Evolutionary conservation across 305 asterid genomes (phyloP).

Genomic region (Solanum hybrid): DNA sequence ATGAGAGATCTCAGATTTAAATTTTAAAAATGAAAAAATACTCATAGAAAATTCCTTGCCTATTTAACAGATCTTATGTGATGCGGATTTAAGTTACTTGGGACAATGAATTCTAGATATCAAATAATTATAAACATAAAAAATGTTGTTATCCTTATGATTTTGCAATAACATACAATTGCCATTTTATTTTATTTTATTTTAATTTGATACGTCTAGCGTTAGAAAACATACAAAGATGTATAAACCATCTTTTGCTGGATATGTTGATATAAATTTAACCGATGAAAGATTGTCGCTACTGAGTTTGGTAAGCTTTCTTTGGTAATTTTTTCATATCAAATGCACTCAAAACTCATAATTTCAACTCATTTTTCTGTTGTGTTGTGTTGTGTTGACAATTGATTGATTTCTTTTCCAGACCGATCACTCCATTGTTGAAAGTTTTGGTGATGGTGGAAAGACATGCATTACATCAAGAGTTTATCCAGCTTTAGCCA

Average conservation of each 20-base stretch:
- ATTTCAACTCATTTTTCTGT: neutral
- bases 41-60: neutral
- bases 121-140: neutral
- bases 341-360: neutral
- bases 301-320: conserved; percentile 22
- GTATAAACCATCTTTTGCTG: conserved; percentile 29
- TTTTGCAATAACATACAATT: neutral
- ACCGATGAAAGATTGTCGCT: conserved; percentile 21
- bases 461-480: conserved; percentile 7
- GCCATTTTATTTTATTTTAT: neutral
- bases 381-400: neutral
- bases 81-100: neutral
- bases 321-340: neutral
- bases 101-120: neutral
- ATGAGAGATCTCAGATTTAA: neutral
- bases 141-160: neutral
- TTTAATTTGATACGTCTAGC: conserved; percentile 15
- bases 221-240: neutral
- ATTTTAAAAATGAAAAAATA: neutral
- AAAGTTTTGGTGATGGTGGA: neutral
- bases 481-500: conserved; percentile 28
- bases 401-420: neutral
- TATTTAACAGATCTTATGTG: neutral
- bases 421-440: conserved; percentile 14
- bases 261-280: conserved; percentile 25